phyloP scores from a whole-genome alignment of 306 rosid species.

The Leucaena leucocephala region DNA sequence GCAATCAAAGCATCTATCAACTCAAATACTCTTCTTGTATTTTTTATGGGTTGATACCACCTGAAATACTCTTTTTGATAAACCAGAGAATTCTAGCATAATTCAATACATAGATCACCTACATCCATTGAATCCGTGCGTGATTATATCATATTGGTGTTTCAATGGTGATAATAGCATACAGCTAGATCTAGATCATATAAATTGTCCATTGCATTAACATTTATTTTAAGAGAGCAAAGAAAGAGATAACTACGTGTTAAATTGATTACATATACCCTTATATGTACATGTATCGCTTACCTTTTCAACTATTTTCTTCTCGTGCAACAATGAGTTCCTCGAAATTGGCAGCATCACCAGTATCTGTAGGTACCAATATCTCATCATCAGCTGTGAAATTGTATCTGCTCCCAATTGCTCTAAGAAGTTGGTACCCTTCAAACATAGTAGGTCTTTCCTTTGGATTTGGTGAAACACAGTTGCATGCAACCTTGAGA shows the following conservation, averaged over 20 bases:
- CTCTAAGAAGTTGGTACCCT: slow-evolving; percentile 88
- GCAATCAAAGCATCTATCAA: background rate
- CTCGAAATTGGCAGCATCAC: slow-evolving; percentile 45
- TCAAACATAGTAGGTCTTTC: slow-evolving; percentile 96
- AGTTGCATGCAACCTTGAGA: slow-evolving; percentile 78
- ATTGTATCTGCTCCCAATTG: slow-evolving; percentile 75
- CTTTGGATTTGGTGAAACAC: slow-evolving; percentile 62
- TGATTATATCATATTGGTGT: slow-evolving; percentile 25
- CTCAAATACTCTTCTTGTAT: background rate
- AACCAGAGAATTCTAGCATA: background rate
- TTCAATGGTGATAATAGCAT: slow-evolving; percentile 6
- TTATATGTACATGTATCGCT: slow-evolving; percentile 2
- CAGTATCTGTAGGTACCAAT: slow-evolving; percentile 49
- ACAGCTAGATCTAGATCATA: slow-evolving; percentile 2
- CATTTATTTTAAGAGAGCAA: slow-evolving; percentile 28
- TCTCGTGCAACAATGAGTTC: slow-evolving; percentile 88
- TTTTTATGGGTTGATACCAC: background rate
- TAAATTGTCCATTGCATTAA: slow-evolving; percentile 34
- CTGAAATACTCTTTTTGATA: background rate
- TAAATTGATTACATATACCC: slow-evolving; percentile 33
- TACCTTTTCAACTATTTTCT: slow-evolving; percentile 30
- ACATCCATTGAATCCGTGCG: slow-evolving; percentile 8
- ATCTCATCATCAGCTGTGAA: slow-evolving; percentile 73
- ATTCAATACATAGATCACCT: slow-evolving; percentile 2
- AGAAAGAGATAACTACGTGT: slow-evolving; percentile 32